These are phyloP conservation scores for Vitis cinerea DNA, from an alignment of 164 flowering plant species.

Conservation along the genomic window DNA sequence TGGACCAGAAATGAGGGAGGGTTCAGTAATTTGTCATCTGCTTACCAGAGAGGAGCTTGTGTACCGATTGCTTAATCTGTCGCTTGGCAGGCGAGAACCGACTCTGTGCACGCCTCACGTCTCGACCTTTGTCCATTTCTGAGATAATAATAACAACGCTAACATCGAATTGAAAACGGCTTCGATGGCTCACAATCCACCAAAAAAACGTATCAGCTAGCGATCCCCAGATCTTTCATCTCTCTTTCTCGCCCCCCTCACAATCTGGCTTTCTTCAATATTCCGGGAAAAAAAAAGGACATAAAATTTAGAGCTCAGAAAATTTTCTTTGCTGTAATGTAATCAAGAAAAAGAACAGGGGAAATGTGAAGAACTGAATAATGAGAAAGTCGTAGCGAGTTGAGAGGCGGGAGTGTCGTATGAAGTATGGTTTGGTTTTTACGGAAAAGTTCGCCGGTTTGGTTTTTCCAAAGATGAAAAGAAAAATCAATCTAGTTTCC, in stretches of 20 bases:
- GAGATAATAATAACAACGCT: neutral
- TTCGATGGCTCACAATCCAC: slow-evolving; percentile 10
- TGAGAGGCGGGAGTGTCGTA: neutral
- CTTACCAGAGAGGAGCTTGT: slow-evolving; percentile 24
- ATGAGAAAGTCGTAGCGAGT: slow-evolving; percentile 2
- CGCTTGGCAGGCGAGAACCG: slow-evolving; percentile 26
- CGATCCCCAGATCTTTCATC: slow-evolving; percentile 17
- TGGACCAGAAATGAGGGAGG: slow-evolving; percentile 11
- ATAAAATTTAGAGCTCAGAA: neutral
- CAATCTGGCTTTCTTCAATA: slow-evolving; percentile 5
- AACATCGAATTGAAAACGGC: slow-evolving; percentile 22
- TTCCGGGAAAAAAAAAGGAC: neutral
- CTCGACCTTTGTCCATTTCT: slow-evolving; percentile 53
- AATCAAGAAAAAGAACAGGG: neutral
- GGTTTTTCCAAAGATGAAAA: slow-evolving; percentile 20
- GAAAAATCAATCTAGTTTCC: slow-evolving; percentile 16
- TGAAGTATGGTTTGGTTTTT: slow-evolving; percentile 9
- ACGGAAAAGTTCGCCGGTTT: slow-evolving; percentile 26
- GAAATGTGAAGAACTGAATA: neutral
- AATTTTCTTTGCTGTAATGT: neutral
- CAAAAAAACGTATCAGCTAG: neutral
- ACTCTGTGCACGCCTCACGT: slow-evolving; percentile 40
- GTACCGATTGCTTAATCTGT: slow-evolving; percentile 32
- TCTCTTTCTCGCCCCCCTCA: neutral
- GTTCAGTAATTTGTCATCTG: neutral